Evolutionary conservation across 148 eudicot genomes (phyloP), one percentile per base, ranked within the genome.

Genomic region (Polygonum aviculare): DNA sequence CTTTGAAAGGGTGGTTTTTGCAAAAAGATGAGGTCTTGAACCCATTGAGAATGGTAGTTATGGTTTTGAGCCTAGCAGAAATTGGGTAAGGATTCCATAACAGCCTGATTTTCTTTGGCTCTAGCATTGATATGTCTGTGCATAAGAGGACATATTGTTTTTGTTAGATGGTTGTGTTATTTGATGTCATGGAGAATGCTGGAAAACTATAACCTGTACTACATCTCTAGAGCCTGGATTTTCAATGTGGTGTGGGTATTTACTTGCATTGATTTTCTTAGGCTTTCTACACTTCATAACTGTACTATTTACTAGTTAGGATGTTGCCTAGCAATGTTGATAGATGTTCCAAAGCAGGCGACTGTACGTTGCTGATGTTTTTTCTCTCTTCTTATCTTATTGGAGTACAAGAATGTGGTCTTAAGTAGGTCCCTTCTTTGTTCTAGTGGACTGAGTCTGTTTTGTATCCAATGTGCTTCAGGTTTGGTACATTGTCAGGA

Each of bases 401-500:
- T 19, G 10, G 60, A 54, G 1, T 62, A 62, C 16, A 22, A 21
- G 67, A 59, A 59, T 12, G 15, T 26, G 31, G 10, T 26, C 38
- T 60, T 26, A 22, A 60, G 16, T 60, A 21, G 69, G 15, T 26
- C 12, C 72, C 36, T 15, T 67, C 44, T 16, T 36, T 19, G 4
- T 67, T 67, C 44, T 15, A 67, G 16, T 36, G 72, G 38, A 65
- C 41, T 3, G 8, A 31, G 6, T 44, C 9, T 63, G 76, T 62
- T 67, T 62, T 50, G n/a, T 65, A 70, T n/a, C 22, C 49, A 67
- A 35, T 38, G 26, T 78, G 36, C 52, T 55, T 76, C 84, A 94
- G 98, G 86, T 94, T 94, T 89, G 77, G 65, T 16, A 92, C 87
- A 16, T 78, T 74, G 74, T 75, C 84, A 73, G 92, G 82, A 78